Evolutionary conservation across 768 basidiomycete species (phyloP), one percentile per base, ranked within the genome.

Genomic region (Obba rivulosa): DNA sequence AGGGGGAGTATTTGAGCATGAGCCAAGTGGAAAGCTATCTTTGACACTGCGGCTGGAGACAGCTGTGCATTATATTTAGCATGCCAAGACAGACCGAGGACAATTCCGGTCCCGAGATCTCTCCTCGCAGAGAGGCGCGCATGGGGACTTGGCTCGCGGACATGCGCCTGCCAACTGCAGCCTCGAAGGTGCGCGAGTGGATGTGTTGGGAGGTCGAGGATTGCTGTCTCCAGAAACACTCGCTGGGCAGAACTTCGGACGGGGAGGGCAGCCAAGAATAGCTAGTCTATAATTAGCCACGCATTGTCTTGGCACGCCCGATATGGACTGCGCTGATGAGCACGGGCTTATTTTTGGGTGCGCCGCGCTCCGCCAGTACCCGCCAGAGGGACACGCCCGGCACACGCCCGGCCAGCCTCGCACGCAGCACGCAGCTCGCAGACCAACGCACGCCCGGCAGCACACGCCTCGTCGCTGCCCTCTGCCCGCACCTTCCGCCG

Each of bases 21-120:
- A 64, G 72, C 70, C 70, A 71, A 73, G 70, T 66, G 55, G 59
- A 68, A 67, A 60, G 68, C 71, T 72, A 73, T 72, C 71, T 73
- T 73, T 73, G 69, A 52, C 54, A 49, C 54, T 56, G 49, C 46
- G 66, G 55, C 56, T 60, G 59, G 56, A 63, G 48, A 61, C 47
- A 46, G 34, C 48, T 20, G 23, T 18, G 38, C 37, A 46, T 63
- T 69, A 72, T 62, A 66, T 62, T 68, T 72, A 72, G 70, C 66
- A 66, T 57, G 70, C 70, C 70, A 71, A 71, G 70, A 45, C n/a
- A 44, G 31, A 35, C 67, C 62, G 64, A 67, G 48, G n/a, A 31
- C 28, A 41, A 9, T 5, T 16, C 43, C 43, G 49, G 20, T n/a
- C 20, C 37, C n/a, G 18, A 35, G 13, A 36, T 25, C 3, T 37